These are phyloP conservation scores for Phialophora chinensis DNA, from an alignment of 2,329 filamentous ascomycete genomes.

Conservation along the genomic window DNA sequence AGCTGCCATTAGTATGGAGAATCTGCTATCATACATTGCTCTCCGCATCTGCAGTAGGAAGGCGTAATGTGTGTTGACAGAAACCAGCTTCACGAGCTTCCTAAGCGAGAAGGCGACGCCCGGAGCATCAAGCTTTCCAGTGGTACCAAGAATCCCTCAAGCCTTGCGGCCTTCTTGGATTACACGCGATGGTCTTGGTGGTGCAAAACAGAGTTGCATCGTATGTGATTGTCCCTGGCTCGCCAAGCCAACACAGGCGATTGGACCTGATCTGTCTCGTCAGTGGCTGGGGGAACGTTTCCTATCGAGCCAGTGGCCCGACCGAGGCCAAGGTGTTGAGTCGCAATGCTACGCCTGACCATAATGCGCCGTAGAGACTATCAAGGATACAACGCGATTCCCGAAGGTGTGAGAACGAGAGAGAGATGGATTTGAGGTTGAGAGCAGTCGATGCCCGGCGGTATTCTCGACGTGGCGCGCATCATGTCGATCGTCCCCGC, in stretches of 20 bases:
- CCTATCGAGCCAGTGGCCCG: neutral
- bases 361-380: neutral
- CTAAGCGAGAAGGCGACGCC: constrained; percentile 7
- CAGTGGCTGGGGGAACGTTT: neutral
- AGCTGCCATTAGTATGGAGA: constrained; percentile 3
- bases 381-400: neutral
- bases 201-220: constrained; percentile 19
- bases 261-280: neutral
- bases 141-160: constrained; percentile 13
- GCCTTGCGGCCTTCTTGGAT: constrained; percentile 18
- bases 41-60: constrained; percentile 7
- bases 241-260: neutral
- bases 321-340: neutral
- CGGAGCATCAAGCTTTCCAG: constrained; percentile 7
- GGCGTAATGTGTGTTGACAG: constrained; percentile 1
- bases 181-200: constrained; percentile 4
- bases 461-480: neutral
- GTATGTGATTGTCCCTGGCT: constrained; percentile 2
- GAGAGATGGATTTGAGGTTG: neutral
- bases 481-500: neutral
- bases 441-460: neutral
- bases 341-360: neutral
- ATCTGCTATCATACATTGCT: neutral
- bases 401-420: neutral
- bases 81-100: constrained; percentile 4